phyloP scores from a whole-genome alignment of 2,329 filamentous ascomycete species.

The Aciculosporium take region DNA sequence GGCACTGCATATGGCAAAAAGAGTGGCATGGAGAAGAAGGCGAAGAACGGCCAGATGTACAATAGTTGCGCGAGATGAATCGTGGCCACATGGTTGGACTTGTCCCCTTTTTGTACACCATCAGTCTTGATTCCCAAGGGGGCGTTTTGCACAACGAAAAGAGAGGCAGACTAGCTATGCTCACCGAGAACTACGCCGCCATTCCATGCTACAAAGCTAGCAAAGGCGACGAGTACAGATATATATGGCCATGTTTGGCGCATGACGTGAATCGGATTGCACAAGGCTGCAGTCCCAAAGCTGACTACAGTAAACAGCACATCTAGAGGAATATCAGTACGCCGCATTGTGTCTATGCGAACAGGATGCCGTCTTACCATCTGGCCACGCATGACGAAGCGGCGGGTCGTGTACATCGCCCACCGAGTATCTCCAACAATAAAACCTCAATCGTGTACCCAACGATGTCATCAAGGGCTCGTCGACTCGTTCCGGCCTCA shows the following conservation, averaged over 20 bases:
- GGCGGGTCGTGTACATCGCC: constrained; percentile 43
- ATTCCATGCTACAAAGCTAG: constrained; percentile 69
- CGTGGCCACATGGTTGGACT: constrained; percentile 82
- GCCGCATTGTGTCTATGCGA: not conserved
- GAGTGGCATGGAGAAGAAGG: constrained; percentile 79
- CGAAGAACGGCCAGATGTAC: constrained; percentile 82
- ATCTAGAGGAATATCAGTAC: constrained; percentile 24
- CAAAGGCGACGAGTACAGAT: constrained; percentile 52
- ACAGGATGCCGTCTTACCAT: constrained; percentile 26
- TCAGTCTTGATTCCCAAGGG: not conserved
- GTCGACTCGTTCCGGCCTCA: constrained; percentile 20
- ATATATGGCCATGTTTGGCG: constrained; percentile 44
- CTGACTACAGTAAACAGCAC: constrained; percentile 46
- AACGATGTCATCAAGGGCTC: constrained; percentile 19
- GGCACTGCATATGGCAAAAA: constrained; percentile 40
- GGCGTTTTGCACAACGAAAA: not conserved
- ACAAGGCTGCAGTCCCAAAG: constrained; percentile 41
- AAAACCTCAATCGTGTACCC: constrained; percentile 23
- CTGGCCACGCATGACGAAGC: constrained; percentile 30
- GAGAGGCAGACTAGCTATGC: constrained; percentile 9
- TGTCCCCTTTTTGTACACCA: constrained; percentile 51
- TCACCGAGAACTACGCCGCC: constrained; percentile 78
- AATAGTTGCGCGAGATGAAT: constrained; percentile 85
- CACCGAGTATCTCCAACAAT: constrained; percentile 27
- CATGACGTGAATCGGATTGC: constrained; percentile 32